phyloP scores from a whole-genome alignment of 371 early-diverging fungal genomes.

The Batrachochytrium dendrobatidis region DNA sequence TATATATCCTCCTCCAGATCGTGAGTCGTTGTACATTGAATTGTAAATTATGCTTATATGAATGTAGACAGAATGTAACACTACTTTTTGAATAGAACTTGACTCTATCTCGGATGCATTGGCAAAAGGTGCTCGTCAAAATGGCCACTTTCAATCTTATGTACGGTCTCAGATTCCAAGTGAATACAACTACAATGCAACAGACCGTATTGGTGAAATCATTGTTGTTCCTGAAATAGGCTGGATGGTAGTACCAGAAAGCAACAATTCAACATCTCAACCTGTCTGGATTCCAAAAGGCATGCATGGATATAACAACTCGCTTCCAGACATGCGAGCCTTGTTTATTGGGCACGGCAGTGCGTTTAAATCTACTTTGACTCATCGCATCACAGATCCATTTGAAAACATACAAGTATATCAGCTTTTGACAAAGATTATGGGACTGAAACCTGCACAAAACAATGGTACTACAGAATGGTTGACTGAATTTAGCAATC shows the following conservation, averaged over 20 bases:
- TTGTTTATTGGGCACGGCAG: conserved; percentile 83
- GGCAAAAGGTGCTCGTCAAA: neutral
- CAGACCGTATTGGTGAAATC: conserved; percentile 65
- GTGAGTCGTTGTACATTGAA: conserved; percentile 13
- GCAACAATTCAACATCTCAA: neutral
- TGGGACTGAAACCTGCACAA: conserved; percentile 54
- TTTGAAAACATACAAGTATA: conserved; percentile 65
- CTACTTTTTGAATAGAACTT: too few species aligned
- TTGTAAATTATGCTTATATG: too few species aligned
- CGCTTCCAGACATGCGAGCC: conserved; percentile 72
- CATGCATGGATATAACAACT: conserved; percentile 82
- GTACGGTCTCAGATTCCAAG: conserved; percentile 23
- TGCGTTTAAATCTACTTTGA: conserved; percentile 32
- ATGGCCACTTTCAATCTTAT: conserved; percentile 25
- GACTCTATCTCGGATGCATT: too few species aligned
- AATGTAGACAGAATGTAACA: too few species aligned
- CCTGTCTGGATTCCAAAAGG: conserved; percentile 40
- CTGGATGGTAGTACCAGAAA: neutral
- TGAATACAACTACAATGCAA: conserved; percentile 33
- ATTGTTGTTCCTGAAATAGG: conserved; percentile 53
- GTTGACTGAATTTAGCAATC: neutral
- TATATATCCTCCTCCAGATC: conserved; percentile 22
- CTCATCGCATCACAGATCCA: neutral
- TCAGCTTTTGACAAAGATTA: conserved; percentile 53
- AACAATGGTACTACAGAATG: conserved; percentile 56